Conservation (phyloP, 306 rosid genomes). For the Cicer pinnatifidum region DNA sequence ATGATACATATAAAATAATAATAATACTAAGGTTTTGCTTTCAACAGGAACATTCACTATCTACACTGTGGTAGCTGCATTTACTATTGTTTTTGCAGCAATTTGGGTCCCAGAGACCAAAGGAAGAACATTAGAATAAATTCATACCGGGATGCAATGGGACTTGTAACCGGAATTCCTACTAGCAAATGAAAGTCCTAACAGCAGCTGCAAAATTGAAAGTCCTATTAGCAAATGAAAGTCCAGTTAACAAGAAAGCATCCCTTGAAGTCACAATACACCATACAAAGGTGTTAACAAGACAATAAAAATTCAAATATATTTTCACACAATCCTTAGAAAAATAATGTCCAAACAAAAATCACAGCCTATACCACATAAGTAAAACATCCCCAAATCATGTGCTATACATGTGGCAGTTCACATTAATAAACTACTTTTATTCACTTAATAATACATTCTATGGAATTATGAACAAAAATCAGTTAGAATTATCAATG, state of each 20-base stretch:
- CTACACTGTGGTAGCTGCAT: neutral
- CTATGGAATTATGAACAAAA: too few species aligned
- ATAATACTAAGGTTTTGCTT: too few species aligned
- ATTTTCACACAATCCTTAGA: conserved; percentile 29
- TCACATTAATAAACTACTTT: conserved; percentile 19
- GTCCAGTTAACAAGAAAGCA: conserved; percentile 55
- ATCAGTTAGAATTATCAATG: too few species aligned
- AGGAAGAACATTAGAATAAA: conserved; percentile 85
- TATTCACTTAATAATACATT: conserved; percentile 1
- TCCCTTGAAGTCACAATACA: conserved; percentile 59
- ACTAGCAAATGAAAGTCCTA: too few species aligned
- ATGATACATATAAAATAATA: too few species aligned
- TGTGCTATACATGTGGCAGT: conserved; percentile 18
- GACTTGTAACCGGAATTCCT: too few species aligned
- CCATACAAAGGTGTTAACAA: conserved; percentile 41
- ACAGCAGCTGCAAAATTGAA: too few species aligned
- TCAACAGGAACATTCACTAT: too few species aligned
- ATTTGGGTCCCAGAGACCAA: conserved; percentile 81
- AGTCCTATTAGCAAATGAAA: too few species aligned
- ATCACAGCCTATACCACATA: conserved; percentile 20
- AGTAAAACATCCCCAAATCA: conserved; percentile 18
- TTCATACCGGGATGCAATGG: conserved; percentile 40
- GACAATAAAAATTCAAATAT: conserved; percentile 1
- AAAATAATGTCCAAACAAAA: conserved; percentile 23
- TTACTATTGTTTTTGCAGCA: conserved; percentile 40